Conservation (phyloP, 345 rosid genomes). For the Fremontodendron californicum region DNA sequence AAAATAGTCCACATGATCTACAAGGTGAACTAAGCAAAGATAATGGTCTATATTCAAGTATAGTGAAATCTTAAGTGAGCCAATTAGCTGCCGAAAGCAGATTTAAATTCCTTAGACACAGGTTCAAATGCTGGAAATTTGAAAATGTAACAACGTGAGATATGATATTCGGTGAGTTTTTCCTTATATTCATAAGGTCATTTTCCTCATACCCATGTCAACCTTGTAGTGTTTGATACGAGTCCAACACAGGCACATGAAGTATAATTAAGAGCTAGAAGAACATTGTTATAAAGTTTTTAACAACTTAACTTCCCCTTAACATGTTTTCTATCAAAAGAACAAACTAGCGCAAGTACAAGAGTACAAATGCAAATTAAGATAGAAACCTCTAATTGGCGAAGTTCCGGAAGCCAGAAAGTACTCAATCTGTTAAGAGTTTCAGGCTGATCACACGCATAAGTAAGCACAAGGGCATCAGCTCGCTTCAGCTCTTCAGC, state of each 20-base stretch:
- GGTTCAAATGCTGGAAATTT: neutral
- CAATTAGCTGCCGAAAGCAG: neutral
- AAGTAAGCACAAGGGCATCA: slow-evolving; percentile 80
- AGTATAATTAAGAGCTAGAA: neutral
- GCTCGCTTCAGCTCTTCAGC: slow-evolving; percentile 70
- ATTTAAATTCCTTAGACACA: neutral
- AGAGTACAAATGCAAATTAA: neutral
- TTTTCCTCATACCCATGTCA: neutral
- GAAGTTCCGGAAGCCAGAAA: slow-evolving; percentile 73
- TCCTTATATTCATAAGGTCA: neutral
- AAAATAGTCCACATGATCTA: neutral
- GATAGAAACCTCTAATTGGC: slow-evolving; percentile 24
- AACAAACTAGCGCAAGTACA: neutral
- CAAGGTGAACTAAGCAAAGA: neutral
- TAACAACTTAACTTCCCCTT: neutral
- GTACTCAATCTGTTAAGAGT: slow-evolving; percentile 62
- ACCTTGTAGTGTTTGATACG: neutral
- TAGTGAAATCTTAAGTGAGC: neutral
- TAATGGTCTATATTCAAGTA: neutral
- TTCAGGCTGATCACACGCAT: slow-evolving; percentile 60
- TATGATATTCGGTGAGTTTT: neutral
- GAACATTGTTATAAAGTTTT: neutral
- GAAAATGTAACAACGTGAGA: neutral
- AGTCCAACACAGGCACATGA: neutral
- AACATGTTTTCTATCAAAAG: neutral